Evolutionary conservation across 2,329 filamentous ascomycete species (phyloP).

Genomic region (Colletotrichum karsti): DNA sequence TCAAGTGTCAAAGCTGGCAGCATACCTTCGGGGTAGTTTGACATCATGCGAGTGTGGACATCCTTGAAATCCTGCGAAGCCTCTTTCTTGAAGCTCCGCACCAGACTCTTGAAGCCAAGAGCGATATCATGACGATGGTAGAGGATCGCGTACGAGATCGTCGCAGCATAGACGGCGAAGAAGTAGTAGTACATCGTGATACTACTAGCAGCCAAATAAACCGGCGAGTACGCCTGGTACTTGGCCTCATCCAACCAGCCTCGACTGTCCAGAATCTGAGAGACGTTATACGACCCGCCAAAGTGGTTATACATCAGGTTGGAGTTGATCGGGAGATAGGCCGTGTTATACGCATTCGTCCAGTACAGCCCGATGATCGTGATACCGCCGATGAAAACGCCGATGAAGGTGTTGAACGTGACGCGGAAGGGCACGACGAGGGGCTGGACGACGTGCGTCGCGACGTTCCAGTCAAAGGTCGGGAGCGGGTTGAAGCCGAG

Average conservation of each 20-base stretch:
- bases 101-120: conserved; percentile 43
- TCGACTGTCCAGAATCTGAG: conserved; percentile 38
- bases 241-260: conserved; percentile 45
- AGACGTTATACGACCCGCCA: conserved; percentile 46
- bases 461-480: conserved; percentile 51
- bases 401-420: conserved; percentile 40
- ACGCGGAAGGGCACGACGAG: conserved; percentile 40
- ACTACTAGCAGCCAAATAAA: conserved; percentile 48
- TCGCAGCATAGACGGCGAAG: conserved; percentile 50
- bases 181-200: conserved; percentile 46
- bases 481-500: conserved; percentile 47
- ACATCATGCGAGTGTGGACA: conserved; percentile 57
- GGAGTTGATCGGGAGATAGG: conserved; percentile 50
- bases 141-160: conserved; percentile 48
- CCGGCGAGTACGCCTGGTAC: conserved; percentile 50
- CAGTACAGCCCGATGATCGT: conserved; percentile 41
- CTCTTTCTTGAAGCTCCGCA: conserved; percentile 37
- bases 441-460: conserved; percentile 37
- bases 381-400: conserved; percentile 38
- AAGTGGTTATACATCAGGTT: conserved; percentile 49
- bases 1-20: too few species aligned
- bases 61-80: conserved; percentile 38
- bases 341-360: conserved; percentile 43
- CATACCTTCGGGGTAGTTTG: conserved; percentile 49
- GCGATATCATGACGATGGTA: conserved; percentile 49